Evolutionary conservation across 179 eudicot species (phyloP), one percentile per base, ranked within the genome.

Genomic region (Carnegiea gigantea): DNA sequence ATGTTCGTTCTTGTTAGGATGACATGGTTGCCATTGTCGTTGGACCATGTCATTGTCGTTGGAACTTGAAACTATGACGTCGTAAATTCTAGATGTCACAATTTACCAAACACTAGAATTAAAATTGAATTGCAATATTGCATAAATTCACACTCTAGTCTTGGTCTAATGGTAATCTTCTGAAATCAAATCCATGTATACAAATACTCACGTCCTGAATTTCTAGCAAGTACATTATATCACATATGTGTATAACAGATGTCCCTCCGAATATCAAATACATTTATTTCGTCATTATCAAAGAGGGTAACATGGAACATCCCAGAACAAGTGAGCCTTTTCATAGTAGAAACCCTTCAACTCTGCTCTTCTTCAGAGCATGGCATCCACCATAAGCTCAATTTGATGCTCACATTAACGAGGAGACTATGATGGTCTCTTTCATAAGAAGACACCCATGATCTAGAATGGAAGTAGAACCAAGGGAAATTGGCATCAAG

Each of bases 231-330:
- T 70, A 70, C 73, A 36, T 15, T 1, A 30, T 30, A 36, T 30
- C 3, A 30, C 73, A 70, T 65, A 65, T 65, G 36, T 21, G 9
- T 60, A 10, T 24, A 10, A 9, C 23, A 70, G 28, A 36, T 28
- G 23, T 13, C 20, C 21, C 46, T 70, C 36, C 13, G 36, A 36
- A 70, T 70, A 11, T 13, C 9, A 17, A 36, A 70, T 36, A 36
- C 20, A 15, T 70, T 26, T n/a, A 78, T 81, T 78, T 81, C 82
- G n/a, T 81, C 84, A 33, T 81, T 79, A 82, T 85, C 80, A 59
- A 43, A 68, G 14, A 62, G 53, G 78, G 36, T 60, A 73, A 33
- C 70, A 4, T 64, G 5, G 49, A 33, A 77, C 57, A 75, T 15
- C 23, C 24, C 53, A 20, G 70, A 18, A 71, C 68, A 62, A 62